Evolutionary conservation across 768 basidiomycete species (phyloP).

Genomic region (Termitomyces sp.): DNA sequence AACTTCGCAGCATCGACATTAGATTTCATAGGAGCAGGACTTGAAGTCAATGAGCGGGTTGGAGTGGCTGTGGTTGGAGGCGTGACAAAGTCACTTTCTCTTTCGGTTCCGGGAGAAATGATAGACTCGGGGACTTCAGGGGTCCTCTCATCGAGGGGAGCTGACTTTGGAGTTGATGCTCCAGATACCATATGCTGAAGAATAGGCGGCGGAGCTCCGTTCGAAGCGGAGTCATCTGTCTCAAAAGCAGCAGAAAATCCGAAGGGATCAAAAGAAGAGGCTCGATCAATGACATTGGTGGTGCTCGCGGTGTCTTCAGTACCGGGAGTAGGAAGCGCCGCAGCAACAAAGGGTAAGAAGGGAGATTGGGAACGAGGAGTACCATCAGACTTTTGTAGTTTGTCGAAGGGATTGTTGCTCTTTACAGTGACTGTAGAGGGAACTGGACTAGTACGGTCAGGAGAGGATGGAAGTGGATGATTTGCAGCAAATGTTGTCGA

Average conservation of each 20-base stretch:
- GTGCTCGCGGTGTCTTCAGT: slow-evolving; percentile 16
- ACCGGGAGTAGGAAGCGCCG: slow-evolving; percentile 25
- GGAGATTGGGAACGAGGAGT: slow-evolving; percentile 57
- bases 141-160: slow-evolving; percentile 13
- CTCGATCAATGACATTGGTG: slow-evolving; percentile 16
- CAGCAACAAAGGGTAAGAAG: slow-evolving; percentile 48
- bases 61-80: slow-evolving; percentile 46
- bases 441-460: slow-evolving; percentile 54
- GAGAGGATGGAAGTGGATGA: slow-evolving; percentile 72
- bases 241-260: slow-evolving; percentile 40
- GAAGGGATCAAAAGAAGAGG: slow-evolving; percentile 45
- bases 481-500: slow-evolving; percentile 59
- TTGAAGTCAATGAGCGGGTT: slow-evolving; percentile 14
- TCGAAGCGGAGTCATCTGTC: slow-evolving; percentile 6
- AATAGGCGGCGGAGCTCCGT: not conserved
- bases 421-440: slow-evolving; percentile 43
- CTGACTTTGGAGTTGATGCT: slow-evolving; percentile 16
- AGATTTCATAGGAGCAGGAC: slow-evolving; percentile 16
- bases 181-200: not conserved
- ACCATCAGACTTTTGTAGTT: slow-evolving; percentile 50
- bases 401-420: slow-evolving; percentile 92
- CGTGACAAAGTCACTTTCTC: slow-evolving; percentile 59
- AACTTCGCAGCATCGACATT: slow-evolving; percentile 18
- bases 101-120: slow-evolving; percentile 24
- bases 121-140: slow-evolving; percentile 8